Percentiles rank a stretch among this genome's conserved stretches.
Evolutionary conservation across 1,284 basidiomycete genomes (phyloP).

Genomic region (Melanopsichium pennsylvanicum): DNA sequence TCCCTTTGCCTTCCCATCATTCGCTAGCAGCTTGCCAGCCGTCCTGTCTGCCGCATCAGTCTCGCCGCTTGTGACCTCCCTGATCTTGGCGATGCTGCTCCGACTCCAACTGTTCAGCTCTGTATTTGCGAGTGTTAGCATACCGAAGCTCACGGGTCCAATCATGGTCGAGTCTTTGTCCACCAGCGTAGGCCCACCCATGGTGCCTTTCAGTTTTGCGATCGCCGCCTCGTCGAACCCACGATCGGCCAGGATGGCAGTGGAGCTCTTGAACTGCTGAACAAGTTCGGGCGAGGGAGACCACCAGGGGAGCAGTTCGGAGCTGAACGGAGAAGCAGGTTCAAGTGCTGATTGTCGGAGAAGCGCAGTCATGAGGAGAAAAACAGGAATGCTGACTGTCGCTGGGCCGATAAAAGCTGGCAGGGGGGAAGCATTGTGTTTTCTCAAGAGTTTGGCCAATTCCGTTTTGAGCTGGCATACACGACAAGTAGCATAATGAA

Average conservation of each 20-base stretch:
- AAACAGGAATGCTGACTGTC: conserved; percentile 55
- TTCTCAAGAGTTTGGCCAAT: conserved; percentile 41
- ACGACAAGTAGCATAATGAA: neutral
- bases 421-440: conserved; percentile 55
- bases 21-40: conserved; percentile 18
- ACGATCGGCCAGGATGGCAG: conserved; percentile 52
- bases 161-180: conserved; percentile 57
- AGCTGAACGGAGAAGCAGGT: conserved; percentile 33
- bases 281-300: conserved; percentile 51
- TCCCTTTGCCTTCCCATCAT: neutral
- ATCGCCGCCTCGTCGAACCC: conserved; percentile 52
- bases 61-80: conserved; percentile 13
- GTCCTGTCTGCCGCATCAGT: conserved; percentile 23
- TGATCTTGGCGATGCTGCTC: conserved; percentile 31
- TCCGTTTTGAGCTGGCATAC: conserved; percentile 28
- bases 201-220: conserved; percentile 44
- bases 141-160: conserved; percentile 56
- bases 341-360: conserved; percentile 51
- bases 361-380: conserved; percentile 52
- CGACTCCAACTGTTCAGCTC: conserved; percentile 57
- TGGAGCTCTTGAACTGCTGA: conserved; percentile 45
- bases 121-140: conserved; percentile 57
- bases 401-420: conserved; percentile 54
- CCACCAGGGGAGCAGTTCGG: conserved; percentile 62
- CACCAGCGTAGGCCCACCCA: conserved; percentile 56